Evolutionary conservation across 257 asterid genomes (phyloP).

Genomic region (Anisodus acutangulus): DNA sequence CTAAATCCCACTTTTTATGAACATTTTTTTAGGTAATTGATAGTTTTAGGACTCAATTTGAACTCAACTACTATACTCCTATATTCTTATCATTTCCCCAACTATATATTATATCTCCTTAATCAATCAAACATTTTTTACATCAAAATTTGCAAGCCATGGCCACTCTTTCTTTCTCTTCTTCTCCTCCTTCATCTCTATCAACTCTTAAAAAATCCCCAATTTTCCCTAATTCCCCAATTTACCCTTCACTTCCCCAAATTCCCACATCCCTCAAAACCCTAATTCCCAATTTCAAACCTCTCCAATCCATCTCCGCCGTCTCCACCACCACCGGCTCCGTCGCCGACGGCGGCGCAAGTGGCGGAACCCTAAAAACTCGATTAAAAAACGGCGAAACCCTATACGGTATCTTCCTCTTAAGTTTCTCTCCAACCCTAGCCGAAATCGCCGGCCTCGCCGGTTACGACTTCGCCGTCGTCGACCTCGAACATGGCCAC

Average conservation of each 20-base stretch:
- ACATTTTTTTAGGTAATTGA: neutral
- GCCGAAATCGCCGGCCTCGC: slow-evolving; percentile 82
- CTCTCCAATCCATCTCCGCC: slow-evolving; percentile 30
- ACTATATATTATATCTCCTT: neutral
- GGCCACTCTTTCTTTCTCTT: slow-evolving; percentile 38
- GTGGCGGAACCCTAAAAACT: slow-evolving; percentile 49
- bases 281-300: slow-evolving; percentile 33
- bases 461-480: slow-evolving; percentile 81
- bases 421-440: slow-evolving; percentile 73
- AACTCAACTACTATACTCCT: neutral
- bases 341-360: slow-evolving; percentile 26
- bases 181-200: slow-evolving; percentile 41
- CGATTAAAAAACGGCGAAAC: slow-evolving; percentile 73
- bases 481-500: slow-evolving; percentile 92
- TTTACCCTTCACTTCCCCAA: slow-evolving; percentile 27
- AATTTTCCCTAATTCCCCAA: neutral
- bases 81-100: no score
- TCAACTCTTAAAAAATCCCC: slow-evolving; percentile 46
- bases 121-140: neutral
- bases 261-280: slow-evolving; percentile 37
- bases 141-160: slow-evolving; percentile 19
- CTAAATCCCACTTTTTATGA: no score
- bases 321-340: slow-evolving; percentile 30
- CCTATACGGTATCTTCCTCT: slow-evolving; percentile 80
- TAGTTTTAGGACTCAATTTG: no score